Percentiles rank a stretch among this genome's conserved stretches.
phyloP scores from a whole-genome alignment of 2,329 filamentous ascomycete genomes.

The Aspergillus brunneoviolaceus region DNA sequence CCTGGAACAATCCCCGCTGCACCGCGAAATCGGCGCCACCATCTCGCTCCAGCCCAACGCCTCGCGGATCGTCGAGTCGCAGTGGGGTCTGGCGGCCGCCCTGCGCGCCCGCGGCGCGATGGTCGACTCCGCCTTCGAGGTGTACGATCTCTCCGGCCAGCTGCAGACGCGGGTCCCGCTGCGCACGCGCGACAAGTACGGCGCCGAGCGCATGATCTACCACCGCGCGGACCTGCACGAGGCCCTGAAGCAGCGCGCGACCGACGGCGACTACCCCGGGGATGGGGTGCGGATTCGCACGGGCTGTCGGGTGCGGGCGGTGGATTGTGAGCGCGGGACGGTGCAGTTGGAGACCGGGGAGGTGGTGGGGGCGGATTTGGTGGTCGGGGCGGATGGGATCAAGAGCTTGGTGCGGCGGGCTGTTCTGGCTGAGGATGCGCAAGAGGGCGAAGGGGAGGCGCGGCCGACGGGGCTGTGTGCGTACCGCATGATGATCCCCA shows the following conservation, averaged over 20 bases:
- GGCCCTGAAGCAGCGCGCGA: slow-evolving; percentile 14
- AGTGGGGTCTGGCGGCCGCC: slow-evolving; percentile 4
- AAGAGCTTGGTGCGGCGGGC: slow-evolving; percentile 4
- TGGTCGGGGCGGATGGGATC: slow-evolving; percentile 34
- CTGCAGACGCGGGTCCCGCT: slow-evolving; percentile 22
- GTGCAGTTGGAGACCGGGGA: slow-evolving; percentile 19
- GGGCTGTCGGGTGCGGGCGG: background rate
- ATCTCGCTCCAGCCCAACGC: slow-evolving; percentile 47
- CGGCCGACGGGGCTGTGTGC: background rate
- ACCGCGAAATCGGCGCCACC: slow-evolving; percentile 50
- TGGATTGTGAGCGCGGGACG: background rate
- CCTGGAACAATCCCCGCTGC: slow-evolving; percentile 26
- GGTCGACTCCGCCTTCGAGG: slow-evolving; percentile 25
- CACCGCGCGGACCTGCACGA: slow-evolving; percentile 28
- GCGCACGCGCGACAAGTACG: slow-evolving; percentile 17
- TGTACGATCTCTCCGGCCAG: slow-evolving; percentile 25
- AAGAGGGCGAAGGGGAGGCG: background rate
- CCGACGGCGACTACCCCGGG: background rate
- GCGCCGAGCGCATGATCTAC: slow-evolving; percentile 21
- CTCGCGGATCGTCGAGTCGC: slow-evolving; percentile 4
- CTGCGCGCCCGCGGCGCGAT: slow-evolving; percentile 3
- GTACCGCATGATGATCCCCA: background rate
- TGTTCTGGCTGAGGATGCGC: background rate
- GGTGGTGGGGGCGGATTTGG: slow-evolving; percentile 22
- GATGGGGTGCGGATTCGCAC: background rate